Percentiles rank a stretch among this genome's conserved stretches.
Evolutionary conservation across 805 yeast genomes (phyloP).

Genomic region (Teunomyces stri): DNA sequence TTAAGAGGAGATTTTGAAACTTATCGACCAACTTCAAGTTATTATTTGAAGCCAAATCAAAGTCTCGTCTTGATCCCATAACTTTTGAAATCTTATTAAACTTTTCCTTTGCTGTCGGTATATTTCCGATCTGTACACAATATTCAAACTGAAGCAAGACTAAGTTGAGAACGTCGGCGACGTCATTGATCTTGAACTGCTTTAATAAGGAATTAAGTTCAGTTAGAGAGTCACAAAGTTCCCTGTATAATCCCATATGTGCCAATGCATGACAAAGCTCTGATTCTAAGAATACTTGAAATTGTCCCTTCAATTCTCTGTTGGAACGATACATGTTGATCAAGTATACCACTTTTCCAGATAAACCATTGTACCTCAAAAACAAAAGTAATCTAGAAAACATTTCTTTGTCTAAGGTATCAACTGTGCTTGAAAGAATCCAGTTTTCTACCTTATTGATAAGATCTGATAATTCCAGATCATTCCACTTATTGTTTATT

Average conservation of each 20-base stretch:
- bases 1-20: constrained; percentile 24
- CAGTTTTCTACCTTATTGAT: constrained; percentile 13
- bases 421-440: constrained; percentile 6
- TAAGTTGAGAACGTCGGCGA: constrained; percentile 19
- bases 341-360: constrained; percentile 18
- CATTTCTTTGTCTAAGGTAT: constrained; percentile 26
- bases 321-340: constrained; percentile 18
- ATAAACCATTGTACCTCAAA: constrained; percentile 27
- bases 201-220: constrained; percentile 14
- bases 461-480: constrained; percentile 5
- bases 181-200: constrained; percentile 4
- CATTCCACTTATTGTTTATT: constrained; percentile 22
- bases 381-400: constrained; percentile 17
- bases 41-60: constrained; percentile 17
- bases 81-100: constrained; percentile 20
- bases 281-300: constrained; percentile 8
- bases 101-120: constrained; percentile 18
- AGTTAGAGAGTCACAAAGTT: constrained; percentile 16
- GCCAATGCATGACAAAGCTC: constrained; percentile 13
- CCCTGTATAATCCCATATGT: constrained; percentile 4
- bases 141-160: constrained; percentile 32
- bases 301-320: neutral
- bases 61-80: constrained; percentile 27
- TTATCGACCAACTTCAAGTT: constrained; percentile 15
- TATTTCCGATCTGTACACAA: constrained; percentile 17